These are phyloP conservation scores for Boeremia exigua DNA, from an alignment of 2,329 filamentous ascomycete genomes.

Conservation along the genomic window DNA sequence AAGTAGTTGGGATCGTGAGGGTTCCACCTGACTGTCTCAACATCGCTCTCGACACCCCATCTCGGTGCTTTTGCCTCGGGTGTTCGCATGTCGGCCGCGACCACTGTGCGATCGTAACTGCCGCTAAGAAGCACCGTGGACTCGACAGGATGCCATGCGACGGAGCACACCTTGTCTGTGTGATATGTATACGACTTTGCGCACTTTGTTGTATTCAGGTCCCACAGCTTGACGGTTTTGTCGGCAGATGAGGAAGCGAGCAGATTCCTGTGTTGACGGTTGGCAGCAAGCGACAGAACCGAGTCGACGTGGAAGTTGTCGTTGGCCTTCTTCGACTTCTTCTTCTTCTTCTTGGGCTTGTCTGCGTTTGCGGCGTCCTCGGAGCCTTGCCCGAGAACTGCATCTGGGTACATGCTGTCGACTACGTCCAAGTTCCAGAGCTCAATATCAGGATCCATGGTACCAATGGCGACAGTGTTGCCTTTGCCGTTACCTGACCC, in stretches of 20 bases:
- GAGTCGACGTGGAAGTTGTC: conserved; percentile 94
- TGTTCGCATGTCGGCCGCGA: conserved; percentile 95
- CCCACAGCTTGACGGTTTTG: conserved; percentile 97
- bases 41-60: conserved; percentile 95
- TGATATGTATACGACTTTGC: conserved; percentile 96
- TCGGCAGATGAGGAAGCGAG: conserved; percentile 95
- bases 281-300: conserved; percentile 87
- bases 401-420: conserved; percentile 98
- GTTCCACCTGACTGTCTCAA: conserved; percentile 92
- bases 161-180: conserved; percentile 95
- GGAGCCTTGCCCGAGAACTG: conserved; percentile 78
- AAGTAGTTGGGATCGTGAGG: conserved; percentile 92
- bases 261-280: conserved; percentile 91
- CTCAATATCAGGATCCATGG: conserved; percentile 98
- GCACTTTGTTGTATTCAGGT: conserved; percentile 87
- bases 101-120: conserved; percentile 92
- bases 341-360: conserved; percentile 83
- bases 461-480: conserved; percentile 94
- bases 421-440: conserved; percentile 97
- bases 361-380: conserved; percentile 57
- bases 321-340: conserved; percentile 87
- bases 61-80: conserved; percentile 80
- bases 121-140: conserved; percentile 89
- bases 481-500: conserved; percentile 67
- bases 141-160: conserved; percentile 90